Evolutionary conservation across 2,329 filamentous ascomycete genomes (phyloP).

Genomic region (Penicillium sp.): DNA sequence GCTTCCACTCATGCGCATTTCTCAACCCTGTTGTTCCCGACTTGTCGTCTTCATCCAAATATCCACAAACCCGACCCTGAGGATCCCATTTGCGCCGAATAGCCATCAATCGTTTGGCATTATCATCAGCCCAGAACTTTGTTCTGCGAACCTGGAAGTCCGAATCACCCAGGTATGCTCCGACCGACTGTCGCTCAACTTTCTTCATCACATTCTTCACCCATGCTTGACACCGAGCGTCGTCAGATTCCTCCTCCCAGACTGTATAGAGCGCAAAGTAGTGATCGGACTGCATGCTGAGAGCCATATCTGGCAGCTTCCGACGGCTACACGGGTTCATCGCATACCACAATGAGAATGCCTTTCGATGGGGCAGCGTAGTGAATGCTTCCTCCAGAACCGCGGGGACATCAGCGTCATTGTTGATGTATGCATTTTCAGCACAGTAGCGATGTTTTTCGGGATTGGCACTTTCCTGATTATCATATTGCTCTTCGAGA

Average conservation of each 20-base stretch:
- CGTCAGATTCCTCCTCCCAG: constrained; percentile 51
- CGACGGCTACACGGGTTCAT: constrained; percentile 52
- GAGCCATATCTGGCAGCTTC: constrained; percentile 51
- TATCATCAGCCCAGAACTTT: constrained; percentile 50
- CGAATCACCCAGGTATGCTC: constrained; percentile 56
- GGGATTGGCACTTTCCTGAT: constrained; percentile 51
- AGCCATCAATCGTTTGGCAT: constrained; percentile 44
- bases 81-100: constrained; percentile 33
- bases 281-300: constrained; percentile 57
- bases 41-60: constrained; percentile 47
- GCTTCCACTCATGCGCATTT: constrained; percentile 42
- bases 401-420: constrained; percentile 47
- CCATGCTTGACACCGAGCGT: constrained; percentile 48
- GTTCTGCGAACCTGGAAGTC: constrained; percentile 53
- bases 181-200: constrained; percentile 45
- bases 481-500: constrained; percentile 35
- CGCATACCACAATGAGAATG: constrained; percentile 51
- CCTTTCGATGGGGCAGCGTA: constrained; percentile 47
- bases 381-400: constrained; percentile 51
- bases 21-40: constrained; percentile 44
- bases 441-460: constrained; percentile 49
- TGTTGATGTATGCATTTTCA: constrained; percentile 53
- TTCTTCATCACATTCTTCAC: constrained; percentile 41
- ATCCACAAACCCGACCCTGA: constrained; percentile 38
- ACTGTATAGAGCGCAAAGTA: constrained; percentile 57